Evolutionary conservation across 768 basidiomycete species (phyloP), one percentile per base, ranked within the genome.

Genomic region (Crepidotus variabilis): DNA sequence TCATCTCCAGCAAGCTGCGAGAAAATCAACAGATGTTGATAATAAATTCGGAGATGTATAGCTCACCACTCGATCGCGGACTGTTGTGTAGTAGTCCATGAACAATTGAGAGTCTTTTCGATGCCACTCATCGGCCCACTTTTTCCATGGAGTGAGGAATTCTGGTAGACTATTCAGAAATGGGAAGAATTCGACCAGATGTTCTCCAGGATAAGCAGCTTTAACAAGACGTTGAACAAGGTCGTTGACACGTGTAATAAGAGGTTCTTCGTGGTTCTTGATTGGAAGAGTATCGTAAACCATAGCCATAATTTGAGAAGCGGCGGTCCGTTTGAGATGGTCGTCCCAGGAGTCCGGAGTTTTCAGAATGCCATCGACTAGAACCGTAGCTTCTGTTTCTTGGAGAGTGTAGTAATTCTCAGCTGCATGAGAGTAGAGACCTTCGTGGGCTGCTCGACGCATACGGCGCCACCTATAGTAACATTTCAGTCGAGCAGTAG

Each of bases 391-490:
- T 48, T 63, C 61, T 43, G 59, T 63, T 36, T 62, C 61, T 54
- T 66, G 60, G 0, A 66, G 53, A 22, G 49, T 22, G 32, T 62
- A 52, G 24, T 66, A 63, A 10, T n/a, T 56, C 51, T 16, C 61
- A 60, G 18, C 53, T 47, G 51, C 54, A 59, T 20, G 54, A 51
- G 21, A 53, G 57, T 54, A 20, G 10, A 54, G 36, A 36, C 61
- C 57, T 47, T 63, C 59, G 45, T 63, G 56, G 24, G 62, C 61
- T 2, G 59, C 51, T 16, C 62, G 52, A 14, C 62, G 50, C 7
- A 71, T 67, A 5, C 79, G 69, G 47, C 73, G 73, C 6, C 65
- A 65, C 24, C 72, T 69, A 10, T 43, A 20, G 11, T 16, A 54
- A 18, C 23, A 14, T 4, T 28, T 28, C 28, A 28, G 21, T 34